Conservation (phyloP, 768 basidiomycete species). For the Russula ochroleuca region DNA sequence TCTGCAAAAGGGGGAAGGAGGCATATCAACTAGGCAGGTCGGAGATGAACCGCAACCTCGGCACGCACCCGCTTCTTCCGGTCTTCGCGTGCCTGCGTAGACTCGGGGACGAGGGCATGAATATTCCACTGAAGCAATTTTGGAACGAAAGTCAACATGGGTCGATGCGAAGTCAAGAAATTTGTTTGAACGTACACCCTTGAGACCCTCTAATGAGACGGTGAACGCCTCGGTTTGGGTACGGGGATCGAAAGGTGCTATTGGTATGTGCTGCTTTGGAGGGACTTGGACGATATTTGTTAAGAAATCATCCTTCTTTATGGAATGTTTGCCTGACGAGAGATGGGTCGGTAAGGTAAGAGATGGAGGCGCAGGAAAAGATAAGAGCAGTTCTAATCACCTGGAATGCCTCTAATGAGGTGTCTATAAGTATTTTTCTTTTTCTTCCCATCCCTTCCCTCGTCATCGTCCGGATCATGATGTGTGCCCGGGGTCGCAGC, state of each 20-base stretch:
- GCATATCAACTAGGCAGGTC: background rate
- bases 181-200: constrained; percentile 21
- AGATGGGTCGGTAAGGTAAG: background rate
- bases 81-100: constrained; percentile 29
- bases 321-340: constrained; percentile 25
- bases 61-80: constrained; percentile 28
- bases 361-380: too few species aligned
- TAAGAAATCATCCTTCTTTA: constrained; percentile 29
- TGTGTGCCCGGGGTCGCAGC: constrained; percentile 24
- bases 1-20: constrained; percentile 12
- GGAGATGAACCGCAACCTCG: constrained; percentile 4
- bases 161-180: background rate
- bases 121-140: constrained; percentile 27
- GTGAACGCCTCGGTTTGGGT: constrained; percentile 26
- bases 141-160: background rate
- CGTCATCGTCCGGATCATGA: constrained; percentile 25
- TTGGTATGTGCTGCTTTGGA: constrained; percentile 28
- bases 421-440: constrained; percentile 29
- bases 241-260: constrained; percentile 24
- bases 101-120: constrained; percentile 29
- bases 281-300: constrained; percentile 23
- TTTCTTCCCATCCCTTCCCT: constrained; percentile 28
- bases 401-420: constrained; percentile 28
- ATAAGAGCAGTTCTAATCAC: constrained; percentile 12
- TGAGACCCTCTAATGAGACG: constrained; percentile 28